These are phyloP conservation scores for Paramecium biaurelia DNA, from an alignment of 73 alveolate species.

Conservation along the genomic window DNA sequence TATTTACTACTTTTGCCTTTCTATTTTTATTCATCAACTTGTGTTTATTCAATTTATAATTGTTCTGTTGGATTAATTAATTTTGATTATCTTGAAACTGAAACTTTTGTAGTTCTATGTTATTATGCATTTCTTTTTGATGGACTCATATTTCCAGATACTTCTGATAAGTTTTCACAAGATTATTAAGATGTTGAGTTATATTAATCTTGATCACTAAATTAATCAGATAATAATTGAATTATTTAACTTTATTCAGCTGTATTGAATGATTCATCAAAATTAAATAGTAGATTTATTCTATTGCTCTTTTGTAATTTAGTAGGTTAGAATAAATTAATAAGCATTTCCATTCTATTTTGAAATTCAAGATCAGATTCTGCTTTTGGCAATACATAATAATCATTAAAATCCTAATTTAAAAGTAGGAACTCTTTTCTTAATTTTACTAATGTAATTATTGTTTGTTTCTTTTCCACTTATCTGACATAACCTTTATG, in stretches of 20 bases:
- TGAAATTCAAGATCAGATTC: not conserved
- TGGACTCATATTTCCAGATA: not conserved
- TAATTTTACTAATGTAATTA: not conserved
- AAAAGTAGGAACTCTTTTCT: constrained; percentile 11
- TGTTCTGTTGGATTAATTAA: not conserved
- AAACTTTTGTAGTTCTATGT: not conserved
- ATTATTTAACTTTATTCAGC: not conserved
- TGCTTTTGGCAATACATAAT: not conserved
- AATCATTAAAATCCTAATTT: constrained; percentile 30
- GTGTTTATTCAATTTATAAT: not conserved
- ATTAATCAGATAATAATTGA: not conserved
- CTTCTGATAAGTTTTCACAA: not conserved
- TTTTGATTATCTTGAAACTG: not conserved
- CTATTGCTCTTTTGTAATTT: not conserved
- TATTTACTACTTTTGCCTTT: not conserved
- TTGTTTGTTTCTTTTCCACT: not conserved
- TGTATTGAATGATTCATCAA: constrained; percentile 7
- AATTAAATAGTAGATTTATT: not conserved
- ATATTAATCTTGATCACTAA: not conserved
- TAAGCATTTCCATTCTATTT: not conserved
- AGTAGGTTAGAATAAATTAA: not conserved
- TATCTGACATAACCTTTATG: constrained; percentile 49
- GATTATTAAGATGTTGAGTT: not conserved
- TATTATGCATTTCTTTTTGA: not conserved
- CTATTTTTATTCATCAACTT: not conserved